phyloP scores from a whole-genome alignment of 116 monocot genomes.

The Trichopus zeylanicus region DNA sequence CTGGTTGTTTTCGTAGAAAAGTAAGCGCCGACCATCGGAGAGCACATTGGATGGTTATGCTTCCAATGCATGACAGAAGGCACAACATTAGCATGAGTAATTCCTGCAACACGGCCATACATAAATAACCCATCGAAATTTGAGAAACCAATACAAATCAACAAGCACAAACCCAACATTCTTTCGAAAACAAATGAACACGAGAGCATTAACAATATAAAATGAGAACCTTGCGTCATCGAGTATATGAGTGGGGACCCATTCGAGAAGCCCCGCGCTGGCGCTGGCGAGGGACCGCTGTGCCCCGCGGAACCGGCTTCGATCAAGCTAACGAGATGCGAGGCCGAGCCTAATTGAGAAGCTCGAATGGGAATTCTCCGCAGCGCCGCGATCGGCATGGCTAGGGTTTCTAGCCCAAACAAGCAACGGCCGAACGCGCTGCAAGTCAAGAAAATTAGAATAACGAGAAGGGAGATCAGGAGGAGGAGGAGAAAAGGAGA shows the following conservation, averaged over 20 bases:
- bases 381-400: background rate
- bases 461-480: background rate
- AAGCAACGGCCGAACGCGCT: no score
- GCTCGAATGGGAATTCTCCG: background rate
- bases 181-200: background rate
- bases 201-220: background rate
- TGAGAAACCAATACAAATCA: no score
- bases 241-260: background rate
- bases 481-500: slow-evolving; percentile 14
- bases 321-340: background rate
- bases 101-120: background rate
- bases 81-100: background rate
- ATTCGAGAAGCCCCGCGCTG: background rate
- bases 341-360: background rate
- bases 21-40: slow-evolving; percentile 5
- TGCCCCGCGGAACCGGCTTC: background rate
- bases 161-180: background rate
- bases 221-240: background rate
- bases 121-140: no score
- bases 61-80: background rate
- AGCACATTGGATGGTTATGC: slow-evolving; percentile 4
- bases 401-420: background rate
- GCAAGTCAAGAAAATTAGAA: no score
- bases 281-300: background rate
- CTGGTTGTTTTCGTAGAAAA: slow-evolving; percentile 30